A percentile compares a stretch with the other conserved stretches of the same genome.
Conservation (phyloP, 495 filamentous ascomycete genomes). For the Daldinia vernicosa region DNA sequence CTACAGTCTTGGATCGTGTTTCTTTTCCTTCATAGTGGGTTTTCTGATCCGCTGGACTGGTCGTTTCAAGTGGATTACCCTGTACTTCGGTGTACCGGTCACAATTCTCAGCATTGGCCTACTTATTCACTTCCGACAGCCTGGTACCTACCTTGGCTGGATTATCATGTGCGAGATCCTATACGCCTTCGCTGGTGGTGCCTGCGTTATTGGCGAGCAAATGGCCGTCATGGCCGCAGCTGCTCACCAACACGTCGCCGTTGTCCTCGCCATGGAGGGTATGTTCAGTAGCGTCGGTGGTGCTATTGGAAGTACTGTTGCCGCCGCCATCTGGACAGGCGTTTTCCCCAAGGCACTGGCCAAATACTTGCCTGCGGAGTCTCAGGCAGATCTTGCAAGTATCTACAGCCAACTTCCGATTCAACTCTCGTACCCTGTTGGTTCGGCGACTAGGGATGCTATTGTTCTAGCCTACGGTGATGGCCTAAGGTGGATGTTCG, state of each 20-base stretch:
- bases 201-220: constrained; percentile 68
- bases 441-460: constrained; percentile 60
- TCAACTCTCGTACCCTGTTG: constrained; percentile 64
- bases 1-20: constrained; percentile 60
- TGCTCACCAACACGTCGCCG: constrained; percentile 71
- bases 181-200: constrained; percentile 72
- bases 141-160: constrained; percentile 66
- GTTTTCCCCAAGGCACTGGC: constrained; percentile 63
- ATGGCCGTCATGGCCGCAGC: constrained; percentile 73
- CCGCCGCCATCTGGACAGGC: constrained; percentile 72
- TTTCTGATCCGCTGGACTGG: constrained; percentile 63
- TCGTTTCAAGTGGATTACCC: constrained; percentile 63
- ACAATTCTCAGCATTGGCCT: constrained; percentile 72
- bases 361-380: constrained; percentile 65
- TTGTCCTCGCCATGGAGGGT: constrained; percentile 68
- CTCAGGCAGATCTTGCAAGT: constrained; percentile 49
- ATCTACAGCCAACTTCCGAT: constrained; percentile 63
- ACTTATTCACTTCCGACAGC: constrained; percentile 77
- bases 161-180: constrained; percentile 83
- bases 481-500: constrained; percentile 64
- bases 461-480: constrained; percentile 66
- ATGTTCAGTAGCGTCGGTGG: constrained; percentile 72
- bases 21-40: constrained; percentile 65
- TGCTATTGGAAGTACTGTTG: constrained; percentile 68
- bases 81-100: constrained; percentile 67